Base-by-base conservation (phyloP, 805 yeast species). In the Saccharomycopsis selenospora region DNA sequence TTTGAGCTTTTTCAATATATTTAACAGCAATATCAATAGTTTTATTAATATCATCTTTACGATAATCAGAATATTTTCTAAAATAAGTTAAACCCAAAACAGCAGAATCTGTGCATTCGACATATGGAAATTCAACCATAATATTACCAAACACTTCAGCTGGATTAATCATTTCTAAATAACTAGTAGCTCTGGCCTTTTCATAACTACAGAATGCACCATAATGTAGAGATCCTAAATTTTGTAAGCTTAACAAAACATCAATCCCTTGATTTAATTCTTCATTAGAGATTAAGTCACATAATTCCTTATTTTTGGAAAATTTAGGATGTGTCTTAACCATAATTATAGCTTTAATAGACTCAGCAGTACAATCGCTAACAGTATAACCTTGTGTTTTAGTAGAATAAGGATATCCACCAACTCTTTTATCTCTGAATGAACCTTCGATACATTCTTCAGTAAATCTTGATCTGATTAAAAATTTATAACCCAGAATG, bases 141-240 rank as follows among this genome's bases (percentile, higher is more conserved):
- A 93, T 93, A 57, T 93, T 90, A 50, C 95, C 96, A 66, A 93
- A 93, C 0, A 93, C 99, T 63, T 93, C 99, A 1, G 99, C 99
- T 0, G 99, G 98, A 57, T 91, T 91, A 50, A 93, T 67, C 46
- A 66, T 59, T 61, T 93, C 99, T 51, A 93, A 60, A 33, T 79
- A 51, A 11, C 88, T 79, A 0, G 95, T 78, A 0, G 95, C 89
- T 56, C 89, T 81, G 53, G 87, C 91, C 46, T 70, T 73, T 61
- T 93, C 99, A 64, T 93, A 93, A 0, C 96, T 78, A 0, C 97
- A 84, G 66, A 89, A 93, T 1, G 98, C 86, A 1, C 99, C 98
- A 63, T 73, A 83, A 56, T 90, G 91, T 61, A 80, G 85, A 3
- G 73, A 67, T 0, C 86, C 95, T 11, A 75, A 65, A 62, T 93